Base-by-base conservation (phyloP, 441 rosid species). In the Hypseocharis bilobata region DNA sequence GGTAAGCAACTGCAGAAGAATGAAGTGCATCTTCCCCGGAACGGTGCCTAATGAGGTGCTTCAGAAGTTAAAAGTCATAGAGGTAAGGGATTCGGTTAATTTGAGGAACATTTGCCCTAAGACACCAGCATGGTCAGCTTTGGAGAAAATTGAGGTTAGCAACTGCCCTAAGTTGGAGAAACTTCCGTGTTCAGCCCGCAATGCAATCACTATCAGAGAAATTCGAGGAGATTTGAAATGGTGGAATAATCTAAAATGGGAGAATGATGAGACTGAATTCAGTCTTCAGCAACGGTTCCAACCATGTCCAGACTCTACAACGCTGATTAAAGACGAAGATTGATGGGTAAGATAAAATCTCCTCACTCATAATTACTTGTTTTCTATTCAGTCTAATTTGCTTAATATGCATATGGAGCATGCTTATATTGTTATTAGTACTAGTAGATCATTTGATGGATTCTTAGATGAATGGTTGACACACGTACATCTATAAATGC, bases 141-240 rank as follows among this genome's bases (percentile, higher is more conserved):
- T 64, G 49, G 74, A 38, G 63, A 56, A 47, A 59, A 62, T 76
- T 20, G 74, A 69, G 68, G 79, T 65, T 3, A 55, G 51, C 65
- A 72, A 72, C 64, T 70, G 73, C 23, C 62, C 72, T 5, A 27
- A 16, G 62, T 38, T 73, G 62, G 5, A 8, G 58, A 64, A 62
- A 62, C 75, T 66, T 27, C 80, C 77, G 6, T 56, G 70, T 34
- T 45, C 66, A 11, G 58, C 38, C 47, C 6, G 32, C 42, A 60
- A 70, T 38, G 60, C 25, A 25, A 49, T 26, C 32, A 29, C 58
- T 30, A n/a, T 67, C 0, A 67, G 32, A 60, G 75, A 73, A 40
- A 57, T 74, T 36, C 63, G 68, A 66, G 77, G 73, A 34, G 67
- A 65, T 3, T 1, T 61, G 25, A 32, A 47, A 7, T 67, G 73